A percentile compares a stretch with the other conserved stretches of the same genome.
phyloP scores from a whole-genome alignment of 768 basidiomycete species.

The Hebeloma cylindrosporum region DNA sequence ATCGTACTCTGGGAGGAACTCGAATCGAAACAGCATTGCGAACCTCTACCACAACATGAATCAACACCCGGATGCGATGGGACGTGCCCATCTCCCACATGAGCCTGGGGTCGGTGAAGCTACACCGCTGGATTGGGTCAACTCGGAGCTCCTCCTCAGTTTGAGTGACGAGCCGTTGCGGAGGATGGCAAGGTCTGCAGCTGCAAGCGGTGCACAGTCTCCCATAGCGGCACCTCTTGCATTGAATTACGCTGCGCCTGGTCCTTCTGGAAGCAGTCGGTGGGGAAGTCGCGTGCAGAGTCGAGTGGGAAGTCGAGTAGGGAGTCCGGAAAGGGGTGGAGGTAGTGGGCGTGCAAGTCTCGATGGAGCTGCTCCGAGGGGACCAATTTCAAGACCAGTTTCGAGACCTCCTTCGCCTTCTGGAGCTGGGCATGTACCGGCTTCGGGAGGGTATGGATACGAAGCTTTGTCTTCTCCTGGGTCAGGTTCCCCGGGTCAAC shows the following conservation, averaged over 20 bases:
- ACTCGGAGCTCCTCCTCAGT: slow-evolving; percentile 74
- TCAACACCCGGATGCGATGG: slow-evolving; percentile 28
- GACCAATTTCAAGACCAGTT: neutral
- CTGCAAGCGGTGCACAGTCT: slow-evolving; percentile 13
- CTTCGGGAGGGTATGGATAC: slow-evolving; percentile 16
- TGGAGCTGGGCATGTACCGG: slow-evolving; percentile 2
- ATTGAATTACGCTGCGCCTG: slow-evolving; percentile 16
- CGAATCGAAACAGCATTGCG: neutral
- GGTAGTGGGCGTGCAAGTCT: neutral
- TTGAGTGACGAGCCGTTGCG: slow-evolving; percentile 23
- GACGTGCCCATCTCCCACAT: slow-evolving; percentile 48
- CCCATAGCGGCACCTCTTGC: slow-evolving; percentile 13
- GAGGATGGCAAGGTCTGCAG: too few species aligned
- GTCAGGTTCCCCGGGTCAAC: too few species aligned
- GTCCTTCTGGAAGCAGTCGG: slow-evolving; percentile 11
- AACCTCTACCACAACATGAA: too few species aligned
- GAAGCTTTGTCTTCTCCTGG: slow-evolving; percentile 13
- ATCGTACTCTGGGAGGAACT: too few species aligned
- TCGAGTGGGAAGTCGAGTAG: slow-evolving; percentile 16
- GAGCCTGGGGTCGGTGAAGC: slow-evolving; percentile 40
- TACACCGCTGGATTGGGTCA: slow-evolving; percentile 73
- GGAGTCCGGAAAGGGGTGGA: slow-evolving; percentile 18
- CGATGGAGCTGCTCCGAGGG: neutral
- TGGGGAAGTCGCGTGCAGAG: slow-evolving; percentile 19
- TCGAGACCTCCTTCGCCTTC: slow-evolving; percentile 1